Base-by-base conservation (phyloP, 1,139 yeast genomes). In the Pneumocystis jirovecii region DNA sequence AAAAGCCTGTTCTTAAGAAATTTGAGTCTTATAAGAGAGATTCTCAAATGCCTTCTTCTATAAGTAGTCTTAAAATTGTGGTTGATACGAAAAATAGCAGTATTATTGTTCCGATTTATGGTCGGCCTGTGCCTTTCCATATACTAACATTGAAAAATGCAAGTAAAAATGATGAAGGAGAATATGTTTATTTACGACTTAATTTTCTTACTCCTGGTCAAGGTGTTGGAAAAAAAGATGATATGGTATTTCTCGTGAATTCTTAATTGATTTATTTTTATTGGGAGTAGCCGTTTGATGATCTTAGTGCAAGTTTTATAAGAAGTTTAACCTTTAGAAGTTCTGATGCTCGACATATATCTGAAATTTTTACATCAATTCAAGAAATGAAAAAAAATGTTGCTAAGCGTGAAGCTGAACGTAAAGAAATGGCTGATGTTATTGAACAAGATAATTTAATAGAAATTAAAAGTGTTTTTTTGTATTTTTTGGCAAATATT, bases 61-160 rank as follows among this genome's bases (percentile, higher is more conserved):
- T 90, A 21, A 83, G 86, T 71, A 97, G 91, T 74, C 80, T 93
- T 74, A 85, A 86, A 74, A 85, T 93, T 68, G 93, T 87, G 72
- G 91, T 93, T 66, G 98, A 93, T 74, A 81, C 84, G 74, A 89
- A 89, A 73, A 83, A 87, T 68, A 96, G 90, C 76, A 89, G 97
- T 0, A 87, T 93, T 65, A 83, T 93, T 68, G 79, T 93, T 68
- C 98, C 98, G 64, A 87, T 93, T 68, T 84, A 87, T 72, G 98
- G 98, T 68, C 83, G 98, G 73, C 97, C 98, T 1, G 98, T 95
- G 63, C 98, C 98, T 39, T 91, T 93, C 80, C 98, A 93, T 75
- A 90, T 93, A 72, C 89, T 90, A 73, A 81, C 97, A 8, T 91
- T 89, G 77, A 93, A 91, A 74, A 91, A 89, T 75, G 97, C 97